These are phyloP conservation scores for Chaetomiaceae sp. DNA, from an alignment of 2,329 filamentous ascomycete species.

Conservation along the genomic window DNA sequence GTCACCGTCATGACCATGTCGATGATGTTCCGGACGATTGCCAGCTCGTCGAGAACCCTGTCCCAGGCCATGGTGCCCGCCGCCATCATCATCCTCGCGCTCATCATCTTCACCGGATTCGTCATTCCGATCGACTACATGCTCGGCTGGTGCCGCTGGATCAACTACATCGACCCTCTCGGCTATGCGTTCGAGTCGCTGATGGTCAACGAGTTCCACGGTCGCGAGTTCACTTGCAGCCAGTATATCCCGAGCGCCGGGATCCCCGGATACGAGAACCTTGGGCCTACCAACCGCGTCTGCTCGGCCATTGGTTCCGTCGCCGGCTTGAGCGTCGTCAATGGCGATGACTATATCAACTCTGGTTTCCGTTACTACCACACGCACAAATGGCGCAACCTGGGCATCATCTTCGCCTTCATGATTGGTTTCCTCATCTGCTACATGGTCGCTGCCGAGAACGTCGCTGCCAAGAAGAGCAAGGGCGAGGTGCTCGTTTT, in stretches of 20 bases:
- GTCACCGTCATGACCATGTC: conserved; percentile 71
- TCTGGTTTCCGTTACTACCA: conserved; percentile 53
- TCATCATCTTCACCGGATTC: conserved; percentile 69
- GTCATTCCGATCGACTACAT: conserved; percentile 63
- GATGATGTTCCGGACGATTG: conserved; percentile 80
- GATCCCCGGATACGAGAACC: conserved; percentile 35
- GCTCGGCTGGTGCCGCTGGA: conserved; percentile 77
- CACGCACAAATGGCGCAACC: conserved; percentile 63
- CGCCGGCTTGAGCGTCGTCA: conserved; percentile 46
- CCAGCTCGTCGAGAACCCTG: conserved; percentile 66
- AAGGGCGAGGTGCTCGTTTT: conserved; percentile 75
- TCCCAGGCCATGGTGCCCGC: conserved; percentile 59
- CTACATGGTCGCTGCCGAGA: conserved; percentile 63
- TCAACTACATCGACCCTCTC: conserved; percentile 75
- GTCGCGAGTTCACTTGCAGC: conserved; percentile 53
- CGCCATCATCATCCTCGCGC: conserved; percentile 57
- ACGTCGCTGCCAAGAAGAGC: conserved; percentile 61
- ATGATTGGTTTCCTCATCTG: conserved; percentile 54
- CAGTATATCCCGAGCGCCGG: conserved; percentile 40
- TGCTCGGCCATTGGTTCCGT: conserved; percentile 58
- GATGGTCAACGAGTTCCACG: conserved; percentile 77
- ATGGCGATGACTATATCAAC: conserved; percentile 54
- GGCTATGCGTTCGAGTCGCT: conserved; percentile 76
- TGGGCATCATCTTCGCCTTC: conserved; percentile 64
- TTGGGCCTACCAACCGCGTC: conserved; percentile 39